Evolutionary conservation across 2,329 filamentous ascomycete genomes (phyloP).

Genomic region (Leptosphaerulina australis): DNA sequence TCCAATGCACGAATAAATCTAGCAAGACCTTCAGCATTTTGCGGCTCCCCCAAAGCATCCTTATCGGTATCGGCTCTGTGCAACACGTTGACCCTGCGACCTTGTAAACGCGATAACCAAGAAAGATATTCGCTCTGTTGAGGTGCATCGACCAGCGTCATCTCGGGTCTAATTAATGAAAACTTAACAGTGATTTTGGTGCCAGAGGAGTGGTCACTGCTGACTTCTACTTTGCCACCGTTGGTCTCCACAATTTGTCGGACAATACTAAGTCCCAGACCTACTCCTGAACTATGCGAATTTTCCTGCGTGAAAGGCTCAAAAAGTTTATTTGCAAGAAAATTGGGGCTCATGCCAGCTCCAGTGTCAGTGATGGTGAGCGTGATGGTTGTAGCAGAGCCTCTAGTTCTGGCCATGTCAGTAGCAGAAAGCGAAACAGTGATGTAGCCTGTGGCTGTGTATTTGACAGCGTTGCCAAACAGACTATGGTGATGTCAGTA

Average conservation of each 20-base stretch:
- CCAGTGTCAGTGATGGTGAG: slow-evolving; percentile 49
- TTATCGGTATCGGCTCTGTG: slow-evolving; percentile 8
- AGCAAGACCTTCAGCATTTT: slow-evolving; percentile 22
- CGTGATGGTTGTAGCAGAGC: slow-evolving; percentile 22
- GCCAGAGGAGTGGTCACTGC: slow-evolving; percentile 26
- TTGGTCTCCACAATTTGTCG: slow-evolving; percentile 37
- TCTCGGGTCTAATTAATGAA: slow-evolving; percentile 18
- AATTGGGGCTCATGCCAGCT: slow-evolving; percentile 42
- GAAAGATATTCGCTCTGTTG: slow-evolving; percentile 23
- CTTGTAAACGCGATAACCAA: slow-evolving; percentile 27
- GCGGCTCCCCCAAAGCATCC: slow-evolving; percentile 6
- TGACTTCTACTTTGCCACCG: slow-evolving; percentile 39
- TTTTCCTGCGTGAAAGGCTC: slow-evolving; percentile 47
- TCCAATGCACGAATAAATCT: slow-evolving; percentile 32
- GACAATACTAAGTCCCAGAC: slow-evolving; percentile 41
- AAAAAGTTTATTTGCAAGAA: slow-evolving; percentile 41
- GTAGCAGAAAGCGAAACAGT: slow-evolving; percentile 32
- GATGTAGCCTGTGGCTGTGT: slow-evolving; percentile 41
- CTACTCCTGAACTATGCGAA: slow-evolving; percentile 28
- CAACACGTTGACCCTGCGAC: slow-evolving; percentile 37
- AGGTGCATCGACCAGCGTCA: background rate
- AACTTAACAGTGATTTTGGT: slow-evolving; percentile 30
- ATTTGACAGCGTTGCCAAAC: slow-evolving; percentile 48
- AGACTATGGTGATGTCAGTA: slow-evolving; percentile 17
- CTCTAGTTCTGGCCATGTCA: background rate